These are phyloP conservation scores for Xanthoconium purpureum DNA, from an alignment of 768 basidiomycete species.

Conservation along the genomic window DNA sequence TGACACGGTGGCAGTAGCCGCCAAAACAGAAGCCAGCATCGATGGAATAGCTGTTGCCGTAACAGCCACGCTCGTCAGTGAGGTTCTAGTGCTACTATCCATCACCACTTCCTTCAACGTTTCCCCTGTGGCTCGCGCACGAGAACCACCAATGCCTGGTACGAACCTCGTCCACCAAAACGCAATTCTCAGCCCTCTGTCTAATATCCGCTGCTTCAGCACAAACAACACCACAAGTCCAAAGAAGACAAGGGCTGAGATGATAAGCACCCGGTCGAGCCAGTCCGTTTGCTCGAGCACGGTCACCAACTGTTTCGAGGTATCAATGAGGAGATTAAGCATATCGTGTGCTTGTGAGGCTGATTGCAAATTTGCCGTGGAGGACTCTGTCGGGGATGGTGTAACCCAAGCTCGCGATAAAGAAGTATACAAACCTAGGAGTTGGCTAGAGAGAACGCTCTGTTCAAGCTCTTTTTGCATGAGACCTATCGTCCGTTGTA, in stretches of 20 bases:
- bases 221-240: slow-evolving; percentile 80
- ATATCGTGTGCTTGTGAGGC: slow-evolving; percentile 76
- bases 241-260: slow-evolving; percentile 81
- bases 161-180: slow-evolving; percentile 87
- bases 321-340: slow-evolving; percentile 65
- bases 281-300: slow-evolving; percentile 88
- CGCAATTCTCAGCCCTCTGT: slow-evolving; percentile 72
- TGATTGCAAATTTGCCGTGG: slow-evolving; percentile 70
- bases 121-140: background rate
- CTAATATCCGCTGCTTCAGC: slow-evolving; percentile 81
- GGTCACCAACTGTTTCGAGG: slow-evolving; percentile 83
- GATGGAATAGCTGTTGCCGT: slow-evolving; percentile 2
- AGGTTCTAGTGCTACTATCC: background rate
- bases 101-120: slow-evolving; percentile 6
- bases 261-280: slow-evolving; percentile 85
- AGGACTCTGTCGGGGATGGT: slow-evolving; percentile 52
- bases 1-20: slow-evolving; percentile 2
- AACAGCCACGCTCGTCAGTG: slow-evolving; percentile 8
- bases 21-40: slow-evolving; percentile 12
- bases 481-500: slow-evolving; percentile 76
- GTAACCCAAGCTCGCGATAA: background rate
- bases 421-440: slow-evolving; percentile 57
- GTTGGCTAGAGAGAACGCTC: slow-evolving; percentile 80
- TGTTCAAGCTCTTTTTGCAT: slow-evolving; percentile 94
- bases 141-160: slow-evolving; percentile 33